Conservation (phyloP, 2,329 filamentous ascomycete genomes). For the Xylariales sp. region DNA sequence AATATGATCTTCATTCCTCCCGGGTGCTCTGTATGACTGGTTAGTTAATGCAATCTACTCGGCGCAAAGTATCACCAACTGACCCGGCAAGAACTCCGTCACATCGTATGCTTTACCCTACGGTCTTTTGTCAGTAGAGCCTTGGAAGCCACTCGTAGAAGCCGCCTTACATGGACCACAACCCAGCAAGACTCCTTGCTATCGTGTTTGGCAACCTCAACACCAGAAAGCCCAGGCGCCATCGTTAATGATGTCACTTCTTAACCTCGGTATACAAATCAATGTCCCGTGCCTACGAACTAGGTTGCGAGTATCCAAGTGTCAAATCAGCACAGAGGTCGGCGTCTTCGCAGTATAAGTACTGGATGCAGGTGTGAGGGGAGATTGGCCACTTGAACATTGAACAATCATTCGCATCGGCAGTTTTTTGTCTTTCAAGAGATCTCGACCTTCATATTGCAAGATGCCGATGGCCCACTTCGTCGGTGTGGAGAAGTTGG, state of each 20-base stretch:
- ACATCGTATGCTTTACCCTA: constrained; percentile 82
- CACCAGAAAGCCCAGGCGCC: constrained; percentile 46
- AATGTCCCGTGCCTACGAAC: too few species aligned
- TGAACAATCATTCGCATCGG: background rate
- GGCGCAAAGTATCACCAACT: too few species aligned
- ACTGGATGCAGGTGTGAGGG: too few species aligned
- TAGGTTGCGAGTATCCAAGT: too few species aligned
- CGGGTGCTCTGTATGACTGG: constrained; percentile 62
- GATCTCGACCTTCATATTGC: background rate
- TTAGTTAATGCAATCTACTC: constrained; percentile 14
- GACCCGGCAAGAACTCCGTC: constrained; percentile 78
- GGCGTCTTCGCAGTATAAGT: background rate
- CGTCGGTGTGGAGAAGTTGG: constrained; percentile 4
- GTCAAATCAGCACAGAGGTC: background rate
- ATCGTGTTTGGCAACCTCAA: constrained; percentile 65
- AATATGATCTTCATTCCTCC: constrained; percentile 90
- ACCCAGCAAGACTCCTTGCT: constrained; percentile 85
- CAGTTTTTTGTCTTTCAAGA: constrained; percentile 4
- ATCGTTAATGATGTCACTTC: constrained; percentile 22
- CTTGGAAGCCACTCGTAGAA: too few species aligned
- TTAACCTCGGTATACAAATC: too few species aligned
- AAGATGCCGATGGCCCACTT: constrained; percentile 4
- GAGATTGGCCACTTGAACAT: constrained; percentile 4
- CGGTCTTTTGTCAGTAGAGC: too few species aligned
- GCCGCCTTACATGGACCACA: constrained; percentile 68